Conservation (phyloP, 2,329 filamentous ascomycete genomes). For the Sporothrix luriei region DNA sequence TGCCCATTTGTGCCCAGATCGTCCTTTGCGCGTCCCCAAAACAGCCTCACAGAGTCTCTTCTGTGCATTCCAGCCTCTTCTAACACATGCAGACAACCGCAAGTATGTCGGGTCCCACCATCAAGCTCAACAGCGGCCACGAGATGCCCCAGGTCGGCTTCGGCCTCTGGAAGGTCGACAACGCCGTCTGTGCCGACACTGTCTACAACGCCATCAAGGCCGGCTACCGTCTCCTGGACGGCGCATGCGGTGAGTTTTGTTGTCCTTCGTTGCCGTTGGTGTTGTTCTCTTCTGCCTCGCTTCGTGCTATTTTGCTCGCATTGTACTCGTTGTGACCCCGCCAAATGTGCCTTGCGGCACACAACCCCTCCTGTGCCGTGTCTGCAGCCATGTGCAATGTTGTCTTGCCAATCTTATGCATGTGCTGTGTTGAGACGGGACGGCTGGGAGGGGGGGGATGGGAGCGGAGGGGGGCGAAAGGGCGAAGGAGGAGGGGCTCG, state of each 20-base stretch:
- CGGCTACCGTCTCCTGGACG: constrained; percentile 63
- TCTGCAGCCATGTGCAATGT: neutral
- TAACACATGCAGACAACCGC: constrained; percentile 5
- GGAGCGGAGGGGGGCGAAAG: too few relatives aligned
- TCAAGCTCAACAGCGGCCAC: constrained; percentile 66
- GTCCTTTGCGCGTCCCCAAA: too few relatives aligned
- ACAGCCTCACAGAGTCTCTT: neutral
- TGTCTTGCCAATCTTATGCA: constrained; percentile 21
- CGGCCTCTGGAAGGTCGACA: constrained; percentile 82
- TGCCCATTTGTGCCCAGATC: neutral
- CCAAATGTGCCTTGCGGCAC: neutral
- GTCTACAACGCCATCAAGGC: constrained; percentile 75
- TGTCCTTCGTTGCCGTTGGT: neutral
- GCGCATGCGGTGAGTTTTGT: constrained; percentile 57
- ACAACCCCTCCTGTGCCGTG: constrained; percentile 28
- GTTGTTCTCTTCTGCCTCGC: neutral
- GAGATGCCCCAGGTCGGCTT: constrained; percentile 77
- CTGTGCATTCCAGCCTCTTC: neutral
- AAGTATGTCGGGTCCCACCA: constrained; percentile 36
- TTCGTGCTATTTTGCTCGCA: neutral
- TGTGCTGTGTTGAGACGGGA: constrained; percentile 21
- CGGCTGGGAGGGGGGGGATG: constrained; percentile 5
- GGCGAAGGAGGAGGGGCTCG: neutral
- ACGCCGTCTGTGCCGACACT: constrained; percentile 70
- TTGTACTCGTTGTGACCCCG: constrained; percentile 22